Base-by-base conservation (phyloP, 805 yeast genomes). In the Maudiozyma serrabonitensis region DNA sequence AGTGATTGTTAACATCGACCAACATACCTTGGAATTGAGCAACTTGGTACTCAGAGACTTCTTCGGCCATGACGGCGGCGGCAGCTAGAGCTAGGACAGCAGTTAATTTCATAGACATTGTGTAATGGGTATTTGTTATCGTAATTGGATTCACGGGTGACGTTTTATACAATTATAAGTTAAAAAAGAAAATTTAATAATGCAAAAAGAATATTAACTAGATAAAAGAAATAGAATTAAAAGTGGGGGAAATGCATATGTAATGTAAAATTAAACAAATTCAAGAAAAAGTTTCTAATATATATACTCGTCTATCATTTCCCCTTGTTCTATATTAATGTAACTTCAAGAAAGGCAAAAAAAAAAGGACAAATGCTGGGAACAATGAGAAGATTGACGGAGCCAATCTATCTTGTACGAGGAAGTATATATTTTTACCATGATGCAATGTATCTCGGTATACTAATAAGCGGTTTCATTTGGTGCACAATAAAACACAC, bases 11-110 rank as follows among this genome's bases (percentile, higher is more conserved):
- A 34, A 56, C 61, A 51, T 59, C 63, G 43, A 47, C 51, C 37
- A 59, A 42, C 42, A 56, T 53, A 45, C 60, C 63, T 40, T 56
- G 48, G 45, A 59, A 55, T 51, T 59, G 61, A 41, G 56, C 57
- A 23, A 57, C 48, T 51, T 59, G 54, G 44, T 48, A 53, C 21
- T 45, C 45, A 45, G 45, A 41, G 46, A 50, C 44, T 35, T 49
- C 53, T 25, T 49, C 21, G 32, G 50, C 55, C 31, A 51, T 42
- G 23, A 58, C 59, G 38, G 49, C 40, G 26, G 54, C 55, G 38
- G 54, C 50, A 31, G 56, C 50, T 40, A 56, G 55, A 43, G 58
- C 57, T 45, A 57, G 43, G 42, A 59, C 25, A 46, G 52, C 47
- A 41, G 56, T 47, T 6, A 52, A 42, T 32, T 59, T 53, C 26